Evolutionary conservation across 345 rosid species (phyloP), one percentile per base, ranked within the genome.

Genomic region (Lumnitzera racemosa): DNA sequence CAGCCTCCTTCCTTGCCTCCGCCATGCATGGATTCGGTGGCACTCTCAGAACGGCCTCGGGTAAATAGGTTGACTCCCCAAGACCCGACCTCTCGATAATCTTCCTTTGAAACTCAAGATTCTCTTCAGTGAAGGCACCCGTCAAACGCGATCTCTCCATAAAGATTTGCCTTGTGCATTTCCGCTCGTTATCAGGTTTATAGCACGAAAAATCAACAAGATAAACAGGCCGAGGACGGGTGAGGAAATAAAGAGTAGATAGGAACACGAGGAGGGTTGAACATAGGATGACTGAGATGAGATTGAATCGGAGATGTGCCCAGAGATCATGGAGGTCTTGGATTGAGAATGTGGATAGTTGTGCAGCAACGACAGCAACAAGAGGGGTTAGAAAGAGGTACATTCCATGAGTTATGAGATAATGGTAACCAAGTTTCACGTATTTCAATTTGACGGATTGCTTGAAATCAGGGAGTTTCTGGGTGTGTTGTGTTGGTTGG

Each of bases 61-160:
- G 87, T 4, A 81, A 76, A 57, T 81, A 79, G 55, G 83, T 76
- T 15, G 72, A 71, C 58, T 79, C 80, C 56, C 87, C 87, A 31
- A 81, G 70, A n/a, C 81, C 87, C 0, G 87, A 68, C 57, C 87
- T 74, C 61, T 79, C 80, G 12, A 81, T 62, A 55, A 81, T 76
- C 64, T 70, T 81, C 61, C 72, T 72, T 57, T 78, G 82, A 53
- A 78, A 78, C 64, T 67, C 78, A 29, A 70, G 72, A 63, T 76
- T 81, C 54, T 62, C 72, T 55, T 68, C 73, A 0, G 78, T 49
- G 66, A 81, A 78, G 46, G 69, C 50, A 56, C 85, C 78, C 14
- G 68, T 36, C 65, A 51, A 17, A 16, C 11, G 17, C 5, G 78
- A 65, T 49, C 74, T 66, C 54, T 72, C 75, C 74, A 78, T 66